Conservation (phyloP, 2,329 filamentous ascomycete genomes). For the Gyromitra esculenta region DNA sequence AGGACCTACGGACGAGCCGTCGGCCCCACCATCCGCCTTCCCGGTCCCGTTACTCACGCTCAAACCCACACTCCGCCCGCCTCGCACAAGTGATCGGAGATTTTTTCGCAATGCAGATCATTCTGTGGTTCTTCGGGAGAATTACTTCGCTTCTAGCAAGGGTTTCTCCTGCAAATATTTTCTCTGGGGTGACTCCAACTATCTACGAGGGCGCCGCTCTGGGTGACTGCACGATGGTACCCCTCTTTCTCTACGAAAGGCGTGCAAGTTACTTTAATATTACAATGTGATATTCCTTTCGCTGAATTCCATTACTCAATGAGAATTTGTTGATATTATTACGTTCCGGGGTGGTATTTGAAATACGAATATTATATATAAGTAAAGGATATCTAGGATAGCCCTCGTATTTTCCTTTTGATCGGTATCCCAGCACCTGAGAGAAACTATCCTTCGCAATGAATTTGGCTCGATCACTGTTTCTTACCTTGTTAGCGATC, state of each 20-base stretch:
- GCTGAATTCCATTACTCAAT: not conserved
- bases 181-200: not conserved
- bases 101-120: conserved; percentile 9
- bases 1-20: not conserved
- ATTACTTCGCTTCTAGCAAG: not conserved
- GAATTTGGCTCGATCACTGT: not conserved
- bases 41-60: not conserved
- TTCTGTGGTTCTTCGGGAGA: not conserved
- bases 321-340: not conserved
- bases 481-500: conserved; percentile 3
- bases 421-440: not conserved
- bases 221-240: not conserved
- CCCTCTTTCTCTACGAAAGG: not conserved
- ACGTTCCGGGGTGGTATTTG: not conserved
- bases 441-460: not conserved
- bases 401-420: not conserved
- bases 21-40: conserved; percentile 7
- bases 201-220: not conserved
- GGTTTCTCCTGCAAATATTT: not conserved
- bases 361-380: conserved; percentile 1
- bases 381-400: not conserved
- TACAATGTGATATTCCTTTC: too few relatives aligned
- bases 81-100: not conserved
- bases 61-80: not conserved
- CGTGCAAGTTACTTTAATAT: not conserved